Base-by-base conservation (phyloP, 345 rosid species). In the Mangifera indica region DNA sequence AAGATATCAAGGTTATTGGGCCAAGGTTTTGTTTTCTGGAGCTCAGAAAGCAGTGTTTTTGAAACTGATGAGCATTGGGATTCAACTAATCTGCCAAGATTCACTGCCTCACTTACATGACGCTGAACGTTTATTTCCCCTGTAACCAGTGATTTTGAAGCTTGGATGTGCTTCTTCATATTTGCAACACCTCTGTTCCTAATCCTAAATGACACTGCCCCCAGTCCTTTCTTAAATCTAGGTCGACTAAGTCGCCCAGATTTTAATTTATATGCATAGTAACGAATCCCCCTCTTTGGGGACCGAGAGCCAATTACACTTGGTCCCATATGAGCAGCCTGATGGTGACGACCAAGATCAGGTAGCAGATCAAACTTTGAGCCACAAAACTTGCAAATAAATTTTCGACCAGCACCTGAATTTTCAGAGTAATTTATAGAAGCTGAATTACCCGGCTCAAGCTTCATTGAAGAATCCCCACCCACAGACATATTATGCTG, bases 311-410 rank as follows among this genome's bases (percentile, higher is more conserved):
- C 84, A 55, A 79, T 81, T 65, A 81, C 73, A 75, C 79, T 82
- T 10, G 90, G 81, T 59, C 82, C 97, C 98, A 89, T 91, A 80
- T 96, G 99, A 73, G 94, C 98, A 40, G 98, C 98, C 83, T 96
- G 99, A 86, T 96, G 98, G 84, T 96, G 99, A 60, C 98, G 95
- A 34, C 99, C 99, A 52, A 92, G 96, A 88, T 96, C 99, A 52
- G 98, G 98, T 15, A 96, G 86, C 75, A 96, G 87, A 76, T 93
- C 93, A 75, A 96, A 96, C 78, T 88, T 91, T 81, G 88, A 65
- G 67, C 98, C 96, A 61, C 99, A 96, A 83, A 88, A 91, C 86
- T 83, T 88, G 89, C 99, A 96, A 42, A 86, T 73, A 65, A 85
- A 88, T 81, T 81, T 92, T 54, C 86, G 82, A 29, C 80, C 55